phyloP scores from a whole-genome alignment of 805 yeast species.

The Saccharomycopsis oosterbeekiorum region DNA sequence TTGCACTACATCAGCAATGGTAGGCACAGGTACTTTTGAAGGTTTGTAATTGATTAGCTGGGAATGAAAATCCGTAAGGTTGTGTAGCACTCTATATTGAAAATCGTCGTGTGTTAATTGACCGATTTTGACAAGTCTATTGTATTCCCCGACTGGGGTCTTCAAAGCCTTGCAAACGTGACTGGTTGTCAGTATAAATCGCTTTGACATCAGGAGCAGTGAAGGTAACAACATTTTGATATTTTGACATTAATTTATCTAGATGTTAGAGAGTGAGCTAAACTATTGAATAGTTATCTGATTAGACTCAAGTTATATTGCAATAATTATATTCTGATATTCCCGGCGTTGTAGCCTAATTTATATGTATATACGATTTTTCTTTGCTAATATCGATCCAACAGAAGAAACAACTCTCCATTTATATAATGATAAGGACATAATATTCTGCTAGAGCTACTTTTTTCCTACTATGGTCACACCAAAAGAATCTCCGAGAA shows the following conservation, averaged over 20 bases:
- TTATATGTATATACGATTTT: not conserved
- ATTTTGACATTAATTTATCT: not conserved
- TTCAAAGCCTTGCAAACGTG: not conserved
- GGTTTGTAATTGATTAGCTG: constrained; percentile 50
- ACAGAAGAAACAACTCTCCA: not conserved
- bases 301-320: too few species aligned
- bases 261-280: not conserved
- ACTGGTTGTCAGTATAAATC: not conserved
- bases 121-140: constrained; percentile 38
- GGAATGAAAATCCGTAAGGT: constrained; percentile 49
- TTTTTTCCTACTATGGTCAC: not conserved
- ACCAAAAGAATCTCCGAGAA: not conserved
- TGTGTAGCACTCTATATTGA: constrained; percentile 64
- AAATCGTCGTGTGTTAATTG: constrained; percentile 62
- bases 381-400: not conserved
- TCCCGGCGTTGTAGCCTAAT: not conserved
- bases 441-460: not conserved
- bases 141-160: constrained; percentile 45
- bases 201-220: not conserved
- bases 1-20: constrained; percentile 37
- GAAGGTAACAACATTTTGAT: not conserved
- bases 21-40: constrained; percentile 46
- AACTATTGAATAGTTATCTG: too few species aligned
- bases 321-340: too few species aligned
- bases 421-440: too few species aligned